Evolutionary conservation across 192 early-diverging fungal genomes (phyloP).

Genomic region (Entomortierella lignicola): DNA sequence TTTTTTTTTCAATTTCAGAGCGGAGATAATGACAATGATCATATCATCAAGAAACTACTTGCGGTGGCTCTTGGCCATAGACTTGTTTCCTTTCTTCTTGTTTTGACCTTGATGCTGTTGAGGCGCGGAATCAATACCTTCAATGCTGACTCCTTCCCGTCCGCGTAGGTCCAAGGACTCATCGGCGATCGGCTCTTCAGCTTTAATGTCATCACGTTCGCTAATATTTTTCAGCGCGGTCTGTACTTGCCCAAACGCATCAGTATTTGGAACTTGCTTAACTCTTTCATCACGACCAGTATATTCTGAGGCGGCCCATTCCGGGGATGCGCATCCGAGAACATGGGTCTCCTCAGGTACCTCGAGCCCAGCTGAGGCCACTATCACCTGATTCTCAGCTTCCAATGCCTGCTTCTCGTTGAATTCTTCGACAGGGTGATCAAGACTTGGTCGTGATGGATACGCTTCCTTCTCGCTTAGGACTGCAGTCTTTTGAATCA

Average conservation of each 20-base stretch:
- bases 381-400: slow-evolving; percentile 6
- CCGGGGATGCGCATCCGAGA: slow-evolving; percentile 33
- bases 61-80: slow-evolving; percentile 25
- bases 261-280: not conserved
- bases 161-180: slow-evolving; percentile 7
- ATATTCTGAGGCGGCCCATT: slow-evolving; percentile 5
- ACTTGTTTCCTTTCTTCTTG: slow-evolving; percentile 36
- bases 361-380: not conserved
- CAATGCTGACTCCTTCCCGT: slow-evolving; percentile 15
- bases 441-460: not conserved
- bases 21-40: too few species aligned
- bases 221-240: not conserved
- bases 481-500: slow-evolving; percentile 28
- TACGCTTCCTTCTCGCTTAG: slow-evolving; percentile 20
- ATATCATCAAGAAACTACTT: too few species aligned
- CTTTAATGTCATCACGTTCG: not conserved
- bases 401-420: slow-evolving; percentile 26
- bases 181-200: not conserved
- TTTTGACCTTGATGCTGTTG: slow-evolving; percentile 4
- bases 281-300: not conserved
- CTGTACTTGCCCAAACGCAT: slow-evolving; percentile 4
- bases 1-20: too few species aligned
- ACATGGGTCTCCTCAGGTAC: slow-evolving; percentile 29
- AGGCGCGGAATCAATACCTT: too few species aligned
- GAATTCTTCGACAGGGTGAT: slow-evolving; percentile 1